Evolutionary conservation across 2,329 filamentous ascomycete genomes (phyloP).

Genomic region (Pyrenochaeta sp.): DNA sequence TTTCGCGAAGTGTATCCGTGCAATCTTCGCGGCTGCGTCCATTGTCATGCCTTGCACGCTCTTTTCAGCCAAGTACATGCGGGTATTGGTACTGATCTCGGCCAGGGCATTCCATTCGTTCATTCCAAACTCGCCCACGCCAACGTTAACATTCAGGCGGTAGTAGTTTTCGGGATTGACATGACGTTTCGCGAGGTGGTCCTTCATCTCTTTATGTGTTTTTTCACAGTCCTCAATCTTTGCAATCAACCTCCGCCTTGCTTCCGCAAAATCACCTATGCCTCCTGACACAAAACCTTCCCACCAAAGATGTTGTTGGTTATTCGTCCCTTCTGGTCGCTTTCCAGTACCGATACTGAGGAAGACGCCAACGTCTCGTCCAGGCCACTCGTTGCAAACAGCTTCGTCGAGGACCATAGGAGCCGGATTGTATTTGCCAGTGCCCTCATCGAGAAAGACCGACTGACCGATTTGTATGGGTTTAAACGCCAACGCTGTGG

Average conservation of each 20-base stretch:
- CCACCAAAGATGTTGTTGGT: slow-evolving; percentile 81
- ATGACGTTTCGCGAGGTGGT: slow-evolving; percentile 77
- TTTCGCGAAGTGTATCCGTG: slow-evolving; percentile 82
- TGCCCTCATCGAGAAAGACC: slow-evolving; percentile 91
- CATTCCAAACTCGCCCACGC: slow-evolving; percentile 97
- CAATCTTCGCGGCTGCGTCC: slow-evolving; percentile 79
- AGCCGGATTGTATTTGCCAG: slow-evolving; percentile 89
- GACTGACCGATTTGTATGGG: slow-evolving; percentile 94
- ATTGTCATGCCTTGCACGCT: slow-evolving; percentile 81
- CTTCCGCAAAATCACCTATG: slow-evolving; percentile 90
- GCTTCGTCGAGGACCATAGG: slow-evolving; percentile 89
- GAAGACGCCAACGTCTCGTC: slow-evolving; percentile 89
- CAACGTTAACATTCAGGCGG: slow-evolving; percentile 94
- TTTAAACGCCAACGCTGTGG: slow-evolving; percentile 93
- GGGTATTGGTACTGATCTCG: slow-evolving; percentile 92
- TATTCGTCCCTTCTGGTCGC: slow-evolving; percentile 75
- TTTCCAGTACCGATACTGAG: slow-evolving; percentile 95
- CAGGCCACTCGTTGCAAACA: slow-evolving; percentile 91
- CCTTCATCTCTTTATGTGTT: slow-evolving; percentile 87
- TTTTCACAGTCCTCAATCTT: slow-evolving; percentile 97
- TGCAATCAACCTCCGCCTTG: slow-evolving; percentile 79
- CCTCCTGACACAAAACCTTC: slow-evolving; percentile 78
- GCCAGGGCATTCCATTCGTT: slow-evolving; percentile 96
- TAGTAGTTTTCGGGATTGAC: slow-evolving; percentile 93
- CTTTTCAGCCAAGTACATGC: slow-evolving; percentile 78